Percentiles rank a stretch among this genome's conserved stretches.
These are phyloP conservation scores for Penicillium sp. DNA, from an alignment of 2,329 filamentous ascomycete genomes.

Conservation along the genomic window DNA sequence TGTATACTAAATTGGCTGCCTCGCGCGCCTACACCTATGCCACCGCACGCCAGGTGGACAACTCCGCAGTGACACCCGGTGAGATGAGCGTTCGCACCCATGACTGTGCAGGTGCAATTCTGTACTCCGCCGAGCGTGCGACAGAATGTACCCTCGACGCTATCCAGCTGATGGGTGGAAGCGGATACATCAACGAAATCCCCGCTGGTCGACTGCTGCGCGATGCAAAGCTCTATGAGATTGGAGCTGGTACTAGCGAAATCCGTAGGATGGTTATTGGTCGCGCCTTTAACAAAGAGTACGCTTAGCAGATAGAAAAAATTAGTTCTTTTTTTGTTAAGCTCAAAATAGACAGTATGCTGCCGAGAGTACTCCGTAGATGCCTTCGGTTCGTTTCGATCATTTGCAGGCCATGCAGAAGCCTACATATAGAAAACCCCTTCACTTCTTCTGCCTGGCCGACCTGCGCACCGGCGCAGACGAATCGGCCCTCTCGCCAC, in stretches of 20 bases:
- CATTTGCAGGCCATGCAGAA: slow-evolving; percentile 13
- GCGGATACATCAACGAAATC: slow-evolving; percentile 96
- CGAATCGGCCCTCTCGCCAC: slow-evolving; percentile 7
- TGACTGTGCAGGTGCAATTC: slow-evolving; percentile 90
- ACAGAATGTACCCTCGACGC: slow-evolving; percentile 81
- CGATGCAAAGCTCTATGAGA: slow-evolving; percentile 85
- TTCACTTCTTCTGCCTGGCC: slow-evolving; percentile 29
- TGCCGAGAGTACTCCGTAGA: not conserved
- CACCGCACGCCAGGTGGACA: slow-evolving; percentile 78
- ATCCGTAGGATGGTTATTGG: slow-evolving; percentile 94
- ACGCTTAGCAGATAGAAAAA: slow-evolving; percentile 40
- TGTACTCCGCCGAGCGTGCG: slow-evolving; percentile 89
- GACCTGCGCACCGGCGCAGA: slow-evolving; percentile 30
- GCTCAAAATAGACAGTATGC: not conserved
- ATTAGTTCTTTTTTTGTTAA: not conserved
- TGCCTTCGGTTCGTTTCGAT: slow-evolving; percentile 13
- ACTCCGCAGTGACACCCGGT: slow-evolving; percentile 53
- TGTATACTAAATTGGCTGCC: slow-evolving; percentile 92
- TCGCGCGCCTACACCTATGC: slow-evolving; percentile 83
- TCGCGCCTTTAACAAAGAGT: slow-evolving; percentile 86
- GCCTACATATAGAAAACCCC: slow-evolving; percentile 6
- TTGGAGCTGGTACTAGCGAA: slow-evolving; percentile 94
- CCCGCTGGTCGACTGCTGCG: slow-evolving; percentile 81
- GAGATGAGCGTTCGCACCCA: slow-evolving; percentile 68
- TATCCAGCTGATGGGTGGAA: slow-evolving; percentile 90